Evolutionary conservation across 208 protist species (phyloP).

Genomic region (Trypanosomatidae sp.): DNA sequence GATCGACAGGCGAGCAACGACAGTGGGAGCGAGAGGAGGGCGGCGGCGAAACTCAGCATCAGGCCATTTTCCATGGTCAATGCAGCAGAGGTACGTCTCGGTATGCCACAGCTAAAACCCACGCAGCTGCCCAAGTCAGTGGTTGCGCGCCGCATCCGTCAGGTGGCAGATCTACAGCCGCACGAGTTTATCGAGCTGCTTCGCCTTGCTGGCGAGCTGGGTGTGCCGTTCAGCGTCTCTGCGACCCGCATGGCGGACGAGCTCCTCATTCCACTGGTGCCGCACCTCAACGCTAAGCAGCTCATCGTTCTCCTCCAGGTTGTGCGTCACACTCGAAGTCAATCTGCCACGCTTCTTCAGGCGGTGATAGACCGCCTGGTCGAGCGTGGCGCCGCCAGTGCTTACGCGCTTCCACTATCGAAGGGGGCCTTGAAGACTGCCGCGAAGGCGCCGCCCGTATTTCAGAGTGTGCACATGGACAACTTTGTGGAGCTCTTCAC

Average conservation of each 20-base stretch:
- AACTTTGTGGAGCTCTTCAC: constrained; percentile 49
- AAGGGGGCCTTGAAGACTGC: constrained; percentile 46
- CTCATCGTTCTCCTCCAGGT: constrained; percentile 39
- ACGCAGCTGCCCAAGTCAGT: constrained; percentile 6
- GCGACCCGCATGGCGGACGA: constrained; percentile 37
- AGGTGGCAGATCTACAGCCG: constrained; percentile 36
- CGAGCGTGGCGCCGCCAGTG: constrained; percentile 27
- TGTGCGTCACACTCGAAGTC: constrained; percentile 45
- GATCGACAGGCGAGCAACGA: neutral
- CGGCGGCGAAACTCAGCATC: neutral
- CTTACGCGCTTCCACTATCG: constrained; percentile 38
- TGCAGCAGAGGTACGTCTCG: neutral
- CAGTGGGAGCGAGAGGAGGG: neutral
- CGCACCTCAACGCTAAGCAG: constrained; percentile 36
- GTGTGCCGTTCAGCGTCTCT: constrained; percentile 48
- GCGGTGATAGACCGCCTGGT: constrained; percentile 33
- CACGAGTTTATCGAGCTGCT: constrained; percentile 62
- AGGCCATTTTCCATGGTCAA: neutral
- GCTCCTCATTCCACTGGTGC: constrained; percentile 59
- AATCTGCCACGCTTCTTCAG: constrained; percentile 42
- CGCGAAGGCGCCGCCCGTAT: constrained; percentile 34
- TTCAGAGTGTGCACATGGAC: constrained; percentile 30
- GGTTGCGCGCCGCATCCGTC: constrained; percentile 29
- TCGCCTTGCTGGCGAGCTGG: constrained; percentile 57
- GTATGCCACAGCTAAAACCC: neutral